These are phyloP conservation scores for Coccomyxa sp. DNA, from an alignment of 139 green algal genomes.

Conservation along the genomic window DNA sequence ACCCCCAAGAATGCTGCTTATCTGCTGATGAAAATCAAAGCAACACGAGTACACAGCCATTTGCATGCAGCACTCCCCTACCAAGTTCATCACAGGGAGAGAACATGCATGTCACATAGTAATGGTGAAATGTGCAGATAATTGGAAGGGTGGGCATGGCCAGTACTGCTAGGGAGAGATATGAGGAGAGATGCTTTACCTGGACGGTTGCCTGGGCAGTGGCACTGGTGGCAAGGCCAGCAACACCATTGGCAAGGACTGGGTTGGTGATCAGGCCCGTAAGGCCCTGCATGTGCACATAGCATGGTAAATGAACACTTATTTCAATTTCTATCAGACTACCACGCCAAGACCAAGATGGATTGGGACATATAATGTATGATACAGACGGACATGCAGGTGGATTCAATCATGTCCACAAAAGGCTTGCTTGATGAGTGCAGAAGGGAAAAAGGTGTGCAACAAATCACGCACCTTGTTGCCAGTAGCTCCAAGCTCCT, in stretches of 20 bases:
- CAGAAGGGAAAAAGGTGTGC: background rate
- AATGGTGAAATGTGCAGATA: background rate
- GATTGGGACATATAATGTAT: background rate
- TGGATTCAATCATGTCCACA: background rate
- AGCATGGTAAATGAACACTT: too few species aligned
- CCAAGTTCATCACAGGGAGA: too few species aligned
- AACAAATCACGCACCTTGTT: background rate
- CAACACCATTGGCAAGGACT: slow-evolving; percentile 22
- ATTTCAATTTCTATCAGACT: background rate
- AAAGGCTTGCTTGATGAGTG: background rate
- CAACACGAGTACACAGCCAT: too few species aligned
- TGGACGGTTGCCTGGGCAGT: slow-evolving; percentile 25
- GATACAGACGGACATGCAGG: background rate
- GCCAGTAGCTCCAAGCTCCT: slow-evolving; percentile 31
- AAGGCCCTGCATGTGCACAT: slow-evolving; percentile 10
- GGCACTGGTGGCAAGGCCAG: slow-evolving; percentile 25
- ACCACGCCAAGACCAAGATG: too few species aligned
- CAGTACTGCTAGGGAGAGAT: too few species aligned
- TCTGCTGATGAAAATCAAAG: too few species aligned
- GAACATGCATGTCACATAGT: too few species aligned
- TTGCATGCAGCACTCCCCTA: too few species aligned
- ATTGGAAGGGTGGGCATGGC: background rate
- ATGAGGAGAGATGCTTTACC: background rate
- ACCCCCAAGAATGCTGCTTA: too few species aligned
- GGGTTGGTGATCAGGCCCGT: slow-evolving; percentile 16